Conservation (phyloP, 129 eudicot genomes). For the Deinandra increscens region DNA sequence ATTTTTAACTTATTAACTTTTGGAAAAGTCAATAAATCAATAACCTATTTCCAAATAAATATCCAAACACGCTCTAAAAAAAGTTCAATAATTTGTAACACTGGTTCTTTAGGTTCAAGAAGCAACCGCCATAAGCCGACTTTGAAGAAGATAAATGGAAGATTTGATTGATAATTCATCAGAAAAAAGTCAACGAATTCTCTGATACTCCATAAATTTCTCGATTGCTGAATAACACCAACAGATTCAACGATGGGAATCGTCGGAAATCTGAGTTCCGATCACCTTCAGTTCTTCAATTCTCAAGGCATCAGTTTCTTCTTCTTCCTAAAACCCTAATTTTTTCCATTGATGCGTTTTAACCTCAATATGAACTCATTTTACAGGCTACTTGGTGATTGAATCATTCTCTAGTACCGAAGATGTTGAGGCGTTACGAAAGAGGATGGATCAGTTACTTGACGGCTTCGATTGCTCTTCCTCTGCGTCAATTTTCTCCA, state of each 20-base stretch:
- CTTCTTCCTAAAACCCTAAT: conserved; percentile 9
- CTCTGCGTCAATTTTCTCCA: conserved; percentile 73
- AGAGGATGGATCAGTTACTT: conserved; percentile 66
- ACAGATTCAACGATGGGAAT: conserved; percentile 46
- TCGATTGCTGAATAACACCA: background rate
- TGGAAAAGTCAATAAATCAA: too few relatives aligned
- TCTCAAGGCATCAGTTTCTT: conserved; percentile 49
- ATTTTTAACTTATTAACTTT: too few relatives aligned
- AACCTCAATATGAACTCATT: background rate
- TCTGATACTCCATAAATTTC: background rate
- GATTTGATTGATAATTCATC: background rate
- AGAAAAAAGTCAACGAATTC: conserved; percentile 10
- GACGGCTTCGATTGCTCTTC: conserved; percentile 68
- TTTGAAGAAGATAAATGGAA: background rate
- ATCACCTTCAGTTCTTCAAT: conserved; percentile 64
- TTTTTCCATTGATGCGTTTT: background rate
- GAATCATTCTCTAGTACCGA: conserved; percentile 67
- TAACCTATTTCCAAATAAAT: too few relatives aligned
- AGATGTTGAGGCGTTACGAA: conserved; percentile 62
- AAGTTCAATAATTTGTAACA: too few relatives aligned
- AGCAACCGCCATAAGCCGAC: conserved; percentile 22
- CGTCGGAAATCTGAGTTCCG: conserved; percentile 46
- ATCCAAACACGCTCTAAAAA: too few relatives aligned
- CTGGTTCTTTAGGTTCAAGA: background rate
- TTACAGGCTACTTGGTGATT: conserved; percentile 65